Evolutionary conservation across 352 stramenopile species (phyloP).

Genomic region (Thalassiosira delicatula): DNA sequence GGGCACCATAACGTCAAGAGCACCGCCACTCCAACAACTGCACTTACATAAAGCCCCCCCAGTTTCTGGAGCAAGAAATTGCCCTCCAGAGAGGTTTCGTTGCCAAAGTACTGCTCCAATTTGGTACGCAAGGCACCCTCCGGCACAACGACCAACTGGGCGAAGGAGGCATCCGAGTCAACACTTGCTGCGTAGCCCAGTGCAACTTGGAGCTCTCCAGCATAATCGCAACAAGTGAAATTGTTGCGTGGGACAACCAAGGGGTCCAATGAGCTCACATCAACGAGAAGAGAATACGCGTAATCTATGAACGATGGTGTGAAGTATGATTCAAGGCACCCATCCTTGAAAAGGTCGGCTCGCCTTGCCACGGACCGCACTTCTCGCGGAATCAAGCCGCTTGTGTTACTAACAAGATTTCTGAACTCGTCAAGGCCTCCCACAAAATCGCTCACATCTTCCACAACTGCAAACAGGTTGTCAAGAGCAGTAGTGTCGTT

Average conservation of each 20-base stretch:
- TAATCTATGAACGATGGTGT: background rate
- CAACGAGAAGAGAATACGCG: background rate
- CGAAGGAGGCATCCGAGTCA: background rate
- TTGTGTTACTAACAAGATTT: slow-evolving; percentile 11
- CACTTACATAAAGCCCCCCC: background rate
- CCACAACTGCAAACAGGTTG: slow-evolving; percentile 2
- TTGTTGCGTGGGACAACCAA: background rate
- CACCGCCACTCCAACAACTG: too few species aligned
- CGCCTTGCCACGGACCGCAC: slow-evolving; percentile 19
- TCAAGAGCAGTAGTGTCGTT: slow-evolving; percentile 4
- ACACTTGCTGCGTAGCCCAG: slow-evolving; percentile 11
- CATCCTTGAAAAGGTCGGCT: background rate
- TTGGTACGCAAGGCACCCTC: background rate
- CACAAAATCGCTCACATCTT: slow-evolving; percentile 11
- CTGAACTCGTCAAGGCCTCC: slow-evolving; percentile 3
- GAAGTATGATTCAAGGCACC: too few species aligned
- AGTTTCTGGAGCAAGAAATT: background rate
- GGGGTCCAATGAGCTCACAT: background rate
- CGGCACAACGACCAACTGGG: slow-evolving; percentile 8
- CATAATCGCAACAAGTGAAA: slow-evolving; percentile 21
- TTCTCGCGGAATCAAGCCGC: slow-evolving; percentile 28
- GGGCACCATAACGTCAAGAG: too few species aligned
- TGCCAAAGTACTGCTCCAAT: background rate
- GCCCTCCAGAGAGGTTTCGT: background rate
- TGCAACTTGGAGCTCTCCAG: slow-evolving; percentile 12